Conservation (phyloP, 768 basidiomycete genomes). For the Lentinula edodes region DNA sequence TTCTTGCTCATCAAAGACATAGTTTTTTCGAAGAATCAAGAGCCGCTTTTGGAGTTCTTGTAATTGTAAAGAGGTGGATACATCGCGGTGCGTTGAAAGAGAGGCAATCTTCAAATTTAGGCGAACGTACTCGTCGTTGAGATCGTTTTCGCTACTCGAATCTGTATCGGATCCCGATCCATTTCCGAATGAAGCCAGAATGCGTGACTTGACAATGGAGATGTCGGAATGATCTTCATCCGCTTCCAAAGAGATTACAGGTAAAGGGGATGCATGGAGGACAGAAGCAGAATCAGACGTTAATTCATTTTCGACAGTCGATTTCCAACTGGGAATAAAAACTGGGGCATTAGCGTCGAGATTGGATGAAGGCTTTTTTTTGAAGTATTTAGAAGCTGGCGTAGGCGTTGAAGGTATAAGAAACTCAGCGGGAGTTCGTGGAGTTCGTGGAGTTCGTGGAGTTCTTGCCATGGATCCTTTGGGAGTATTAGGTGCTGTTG, state of each 20-base stretch:
- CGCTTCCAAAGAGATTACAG: constrained; percentile 3
- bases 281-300: constrained; percentile 2
- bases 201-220: constrained; percentile 13
- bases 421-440: constrained; percentile 23
- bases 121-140: constrained; percentile 56
- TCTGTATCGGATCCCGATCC: constrained; percentile 21
- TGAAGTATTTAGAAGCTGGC: constrained; percentile 1
- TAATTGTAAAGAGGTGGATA: constrained; percentile 21
- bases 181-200: constrained; percentile 14
- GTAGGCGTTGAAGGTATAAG: constrained; percentile 17
- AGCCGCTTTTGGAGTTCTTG: constrained; percentile 41
- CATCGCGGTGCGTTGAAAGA: constrained; percentile 30
- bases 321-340: constrained; percentile 27
- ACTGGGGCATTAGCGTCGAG: constrained; percentile 35
- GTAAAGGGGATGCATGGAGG: constrained; percentile 8
- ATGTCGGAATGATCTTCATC: neutral
- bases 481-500: constrained; percentile 19
- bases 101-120: constrained; percentile 53
- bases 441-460: constrained; percentile 12
- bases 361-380: constrained; percentile 15
- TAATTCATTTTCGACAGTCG: neutral
- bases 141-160: constrained; percentile 38
- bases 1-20: constrained; percentile 67
- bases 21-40: constrained; percentile 43
- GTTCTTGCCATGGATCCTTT: constrained; percentile 7